Evolutionary conservation across 2,329 filamentous ascomycete genomes (phyloP).

Genomic region (Colletotrichum higginsianum): DNA sequence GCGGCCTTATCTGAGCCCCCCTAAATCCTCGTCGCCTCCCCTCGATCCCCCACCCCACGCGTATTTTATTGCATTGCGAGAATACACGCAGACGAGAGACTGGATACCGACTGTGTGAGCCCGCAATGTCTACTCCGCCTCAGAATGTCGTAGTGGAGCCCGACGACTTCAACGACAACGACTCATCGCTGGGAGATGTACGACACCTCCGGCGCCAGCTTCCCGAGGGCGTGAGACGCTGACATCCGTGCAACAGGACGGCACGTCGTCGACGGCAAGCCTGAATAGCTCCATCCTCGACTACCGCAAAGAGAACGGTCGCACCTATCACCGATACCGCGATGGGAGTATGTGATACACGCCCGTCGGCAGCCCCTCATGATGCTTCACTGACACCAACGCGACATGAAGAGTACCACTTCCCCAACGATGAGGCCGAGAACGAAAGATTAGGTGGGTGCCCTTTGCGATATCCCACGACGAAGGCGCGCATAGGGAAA

Average conservation of each 20-base stretch:
- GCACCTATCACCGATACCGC: constrained; percentile 45
- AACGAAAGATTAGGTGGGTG: constrained; percentile 40
- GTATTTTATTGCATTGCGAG: too few species aligned
- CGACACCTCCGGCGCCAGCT: background rate
- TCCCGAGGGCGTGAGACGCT: background rate
- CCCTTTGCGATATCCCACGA: too few species aligned
- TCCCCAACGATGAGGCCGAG: constrained; percentile 42
- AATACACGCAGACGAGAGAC: background rate
- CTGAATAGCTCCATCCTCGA: constrained; percentile 51
- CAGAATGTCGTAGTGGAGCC: constrained; percentile 32
- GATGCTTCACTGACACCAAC: background rate
- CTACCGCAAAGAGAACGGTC: constrained; percentile 41
- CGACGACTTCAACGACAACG: constrained; percentile 37
- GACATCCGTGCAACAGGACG: constrained; percentile 6
- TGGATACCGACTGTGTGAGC: background rate
- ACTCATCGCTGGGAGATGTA: constrained; percentile 37
- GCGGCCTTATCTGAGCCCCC: background rate
- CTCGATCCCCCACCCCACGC: background rate
- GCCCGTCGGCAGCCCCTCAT: background rate
- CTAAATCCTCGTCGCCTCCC: background rate
- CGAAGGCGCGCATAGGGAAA: too few species aligned
- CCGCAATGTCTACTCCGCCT: background rate
- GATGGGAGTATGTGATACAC: constrained; percentile 36
- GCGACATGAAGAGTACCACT: constrained; percentile 38
- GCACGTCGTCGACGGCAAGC: constrained; percentile 48